Percentiles rank a stretch among this genome's conserved stretches.
Conservation (phyloP, 1,284 basidiomycete species). For the Ceratobasidium sp. region DNA sequence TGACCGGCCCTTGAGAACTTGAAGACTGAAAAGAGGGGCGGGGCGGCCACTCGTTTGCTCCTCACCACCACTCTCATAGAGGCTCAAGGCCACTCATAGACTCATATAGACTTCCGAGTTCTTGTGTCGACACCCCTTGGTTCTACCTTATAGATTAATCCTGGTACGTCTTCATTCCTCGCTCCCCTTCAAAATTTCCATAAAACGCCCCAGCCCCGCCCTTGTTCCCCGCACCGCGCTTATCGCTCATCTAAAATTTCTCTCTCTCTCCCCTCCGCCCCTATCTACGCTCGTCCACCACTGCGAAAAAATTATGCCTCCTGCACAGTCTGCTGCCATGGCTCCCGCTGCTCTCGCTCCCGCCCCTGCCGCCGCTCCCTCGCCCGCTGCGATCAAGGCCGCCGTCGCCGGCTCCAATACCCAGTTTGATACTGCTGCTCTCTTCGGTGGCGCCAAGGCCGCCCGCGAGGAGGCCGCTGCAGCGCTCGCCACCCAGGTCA, state of each 20-base stretch:
- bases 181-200: not conserved
- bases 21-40: conserved; percentile 9
- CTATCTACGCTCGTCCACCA: not conserved
- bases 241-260: conserved; percentile 14
- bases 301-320: not conserved
- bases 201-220: conserved; percentile 11
- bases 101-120: conserved; percentile 34
- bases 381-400: conserved; percentile 55
- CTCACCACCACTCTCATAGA: conserved; percentile 42
- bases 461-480: conserved; percentile 77
- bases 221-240: conserved; percentile 5
- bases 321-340: conserved; percentile 48
- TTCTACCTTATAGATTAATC: conserved; percentile 9
- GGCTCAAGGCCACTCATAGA: conserved; percentile 39
- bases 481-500: conserved; percentile 77
- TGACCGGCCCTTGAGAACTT: conserved; percentile 32
- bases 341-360: conserved; percentile 49
- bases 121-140: conserved; percentile 40
- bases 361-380: conserved; percentile 61
- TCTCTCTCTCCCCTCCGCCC: not conserved
- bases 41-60: conserved; percentile 4
- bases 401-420: conserved; percentile 44
- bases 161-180: conserved; percentile 1
- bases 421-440: conserved; percentile 69
- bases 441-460: conserved; percentile 81